These are phyloP conservation scores for Coemansia biformis DNA, from an alignment of 192 early-diverging fungal species.

Conservation along the genomic window DNA sequence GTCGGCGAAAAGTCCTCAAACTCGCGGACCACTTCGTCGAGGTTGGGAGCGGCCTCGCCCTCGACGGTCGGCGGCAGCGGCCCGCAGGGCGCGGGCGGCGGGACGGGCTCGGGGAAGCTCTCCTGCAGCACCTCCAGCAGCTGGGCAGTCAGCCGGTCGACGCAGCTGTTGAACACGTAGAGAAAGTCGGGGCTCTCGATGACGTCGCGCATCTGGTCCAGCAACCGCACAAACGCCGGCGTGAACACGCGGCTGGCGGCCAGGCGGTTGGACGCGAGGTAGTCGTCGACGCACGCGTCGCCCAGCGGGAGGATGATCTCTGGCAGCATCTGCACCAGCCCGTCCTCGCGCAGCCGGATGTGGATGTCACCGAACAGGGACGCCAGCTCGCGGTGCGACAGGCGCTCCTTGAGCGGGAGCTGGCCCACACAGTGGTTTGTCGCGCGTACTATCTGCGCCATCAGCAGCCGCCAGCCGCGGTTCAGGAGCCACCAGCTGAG, in stretches of 20 bases:
- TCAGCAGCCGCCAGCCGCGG: slow-evolving; percentile 72
- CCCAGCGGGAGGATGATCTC: slow-evolving; percentile 34
- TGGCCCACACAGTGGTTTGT: slow-evolving; percentile 21
- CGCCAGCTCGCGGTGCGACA: slow-evolving; percentile 59
- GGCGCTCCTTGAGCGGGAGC: slow-evolving; percentile 60
- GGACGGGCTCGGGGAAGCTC: slow-evolving; percentile 46
- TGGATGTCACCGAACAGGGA: slow-evolving; percentile 54
- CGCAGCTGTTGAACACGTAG: slow-evolving; percentile 39
- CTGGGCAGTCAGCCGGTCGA: slow-evolving; percentile 43
- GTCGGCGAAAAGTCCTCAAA: slow-evolving; percentile 52
- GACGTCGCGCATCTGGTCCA: slow-evolving; percentile 87
- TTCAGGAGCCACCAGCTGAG: slow-evolving; percentile 91
- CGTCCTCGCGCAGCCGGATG: slow-evolving; percentile 49
- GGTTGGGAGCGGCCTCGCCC: slow-evolving; percentile 32
- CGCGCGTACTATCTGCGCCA: slow-evolving; percentile 60
- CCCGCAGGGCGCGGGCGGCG: slow-evolving; percentile 14
- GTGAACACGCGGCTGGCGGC: slow-evolving; percentile 52
- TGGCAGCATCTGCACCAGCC: slow-evolving; percentile 19
- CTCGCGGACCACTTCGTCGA: slow-evolving; percentile 54
- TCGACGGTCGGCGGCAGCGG: slow-evolving; percentile 44
- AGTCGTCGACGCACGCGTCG: slow-evolving; percentile 28
- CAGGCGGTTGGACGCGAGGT: slow-evolving; percentile 35
- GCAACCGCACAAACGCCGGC: slow-evolving; percentile 58
- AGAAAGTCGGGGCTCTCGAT: slow-evolving; percentile 59
- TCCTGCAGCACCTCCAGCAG: slow-evolving; percentile 47